Evolutionary conservation across 495 filamentous ascomycete species (phyloP).

Genomic region (Pseudomonodictys pantanalensis): DNA sequence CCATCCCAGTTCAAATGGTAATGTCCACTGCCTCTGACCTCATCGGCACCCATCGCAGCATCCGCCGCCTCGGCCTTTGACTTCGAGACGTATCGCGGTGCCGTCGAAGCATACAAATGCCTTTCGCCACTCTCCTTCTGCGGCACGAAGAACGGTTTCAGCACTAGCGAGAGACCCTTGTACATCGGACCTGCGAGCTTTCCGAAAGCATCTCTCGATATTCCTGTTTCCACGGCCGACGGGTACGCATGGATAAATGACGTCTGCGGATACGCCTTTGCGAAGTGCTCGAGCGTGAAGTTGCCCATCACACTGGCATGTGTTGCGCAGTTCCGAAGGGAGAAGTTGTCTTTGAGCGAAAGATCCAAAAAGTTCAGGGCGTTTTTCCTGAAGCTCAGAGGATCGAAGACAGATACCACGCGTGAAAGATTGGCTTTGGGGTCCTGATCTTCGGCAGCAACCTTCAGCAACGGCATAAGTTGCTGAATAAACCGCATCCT

Average conservation of each 20-base stretch:
- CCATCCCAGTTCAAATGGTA: constrained; percentile 17
- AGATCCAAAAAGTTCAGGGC: constrained; percentile 34
- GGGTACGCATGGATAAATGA: constrained; percentile 24
- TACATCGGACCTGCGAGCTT: too few species aligned
- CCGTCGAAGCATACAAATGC: constrained; percentile 20
- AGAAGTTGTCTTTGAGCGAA: constrained; percentile 32
- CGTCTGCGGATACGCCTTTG: neutral
- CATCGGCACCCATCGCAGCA: constrained; percentile 13
- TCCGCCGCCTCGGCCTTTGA: neutral
- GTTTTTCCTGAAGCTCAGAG: constrained; percentile 1
- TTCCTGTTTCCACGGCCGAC: constrained; percentile 2
- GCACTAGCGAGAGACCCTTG: neutral
- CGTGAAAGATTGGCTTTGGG: constrained; percentile 31
- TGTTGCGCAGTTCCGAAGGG: constrained; percentile 29
- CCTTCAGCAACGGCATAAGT: constrained; percentile 34
- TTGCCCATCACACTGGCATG: constrained; percentile 28
- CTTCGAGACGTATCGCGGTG: constrained; percentile 12
- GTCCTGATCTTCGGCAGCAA: constrained; percentile 27
- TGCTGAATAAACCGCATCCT: constrained; percentile 58
- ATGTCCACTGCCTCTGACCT: constrained; percentile 9
- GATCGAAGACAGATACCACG: constrained; percentile 37
- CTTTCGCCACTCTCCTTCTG: constrained; percentile 24
- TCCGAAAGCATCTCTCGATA: neutral
- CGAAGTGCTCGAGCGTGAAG: constrained; percentile 19
- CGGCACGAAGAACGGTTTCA: constrained; percentile 11